Base-by-base conservation (phyloP, 345 rosid genomes). In the Heritiera littoralis region DNA sequence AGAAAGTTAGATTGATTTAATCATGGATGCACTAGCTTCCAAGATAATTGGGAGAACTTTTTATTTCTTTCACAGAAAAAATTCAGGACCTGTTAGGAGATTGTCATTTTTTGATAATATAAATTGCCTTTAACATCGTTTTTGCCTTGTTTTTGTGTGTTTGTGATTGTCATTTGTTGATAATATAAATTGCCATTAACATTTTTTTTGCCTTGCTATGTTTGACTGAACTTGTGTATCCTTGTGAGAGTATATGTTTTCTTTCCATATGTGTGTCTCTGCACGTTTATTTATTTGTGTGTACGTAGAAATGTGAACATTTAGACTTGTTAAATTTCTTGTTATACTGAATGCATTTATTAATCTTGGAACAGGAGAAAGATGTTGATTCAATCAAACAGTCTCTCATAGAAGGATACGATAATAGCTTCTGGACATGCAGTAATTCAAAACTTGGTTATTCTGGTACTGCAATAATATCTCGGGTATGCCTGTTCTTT, bases 381-480 rank as follows among this genome's bases (percentile, higher is more conserved):
- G 99, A 94, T 83, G 92, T 93, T 30, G 90, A 89, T 71, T 93
- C 89, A 54, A 84, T 96, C 80, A 88, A 86, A 83, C 85, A 88
- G 20, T 63, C 78, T 80, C 90, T 95, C 54, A 79, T 91, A 80
- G 89, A 89, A 73, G 97, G 97, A 60, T 94, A 93, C 61, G 89
- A 87, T 66, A 90, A 88, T 87, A 89, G 92, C 88, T 96, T 90
- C 84, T 96, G 98, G 98, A 88, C 97, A 13, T 96, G 98, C 56
- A 94, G 99, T 79, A 86, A 81, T 77, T 80, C 97, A 52, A 94
- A 89, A 86, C 98, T 96, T 80, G 99, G 98, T 81, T 96, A 94
- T 88, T 91, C 99, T 72, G 99, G 99, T 74, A 89, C 98, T 40
- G 97, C 99, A 18, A 89, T 96, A 66, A 82, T 96, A 85, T 96